Conservation (phyloP, 495 filamentous ascomycete species). For the Tuber indicum region DNA sequence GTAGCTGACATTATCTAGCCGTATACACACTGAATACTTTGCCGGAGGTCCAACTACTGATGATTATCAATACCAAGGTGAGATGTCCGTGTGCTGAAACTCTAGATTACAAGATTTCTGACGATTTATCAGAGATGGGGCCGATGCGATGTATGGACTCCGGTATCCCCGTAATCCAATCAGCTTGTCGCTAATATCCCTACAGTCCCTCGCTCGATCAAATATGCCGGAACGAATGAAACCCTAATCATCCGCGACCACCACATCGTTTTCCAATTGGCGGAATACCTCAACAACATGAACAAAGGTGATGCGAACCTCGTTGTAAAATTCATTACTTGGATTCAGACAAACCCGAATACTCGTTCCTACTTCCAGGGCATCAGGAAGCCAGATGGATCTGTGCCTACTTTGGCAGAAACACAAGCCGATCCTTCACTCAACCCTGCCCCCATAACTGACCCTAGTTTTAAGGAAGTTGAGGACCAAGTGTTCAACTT, state of each 20-base stretch:
- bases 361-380: conserved; percentile 50
- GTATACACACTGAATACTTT: conserved; percentile 59
- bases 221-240: conserved; percentile 49
- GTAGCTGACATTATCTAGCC: conserved; percentile 39
- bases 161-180: conserved; percentile 49
- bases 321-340: conserved; percentile 58
- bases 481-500: conserved; percentile 41
- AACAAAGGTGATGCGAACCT: conserved; percentile 47
- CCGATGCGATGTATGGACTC: conserved; percentile 58
- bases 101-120: not conserved
- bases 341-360: conserved; percentile 54
- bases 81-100: not conserved
- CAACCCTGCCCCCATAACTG: conserved; percentile 37
- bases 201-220: conserved; percentile 46
- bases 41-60: conserved; percentile 50
- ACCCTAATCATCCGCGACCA: conserved; percentile 52
- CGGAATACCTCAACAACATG: conserved; percentile 52
- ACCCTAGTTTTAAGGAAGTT: conserved; percentile 42
- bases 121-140: conserved; percentile 54
- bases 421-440: conserved; percentile 12
- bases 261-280: conserved; percentile 57
- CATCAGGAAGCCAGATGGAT: conserved; percentile 50
- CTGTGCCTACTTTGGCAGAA: conserved; percentile 42
- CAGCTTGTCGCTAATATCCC: conserved; percentile 45
- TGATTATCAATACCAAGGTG: conserved; percentile 60